Evolutionary conservation across 257 asterid species (phyloP), one percentile per base, ranked within the genome.

Genomic region (Rubia yunnanensis): DNA sequence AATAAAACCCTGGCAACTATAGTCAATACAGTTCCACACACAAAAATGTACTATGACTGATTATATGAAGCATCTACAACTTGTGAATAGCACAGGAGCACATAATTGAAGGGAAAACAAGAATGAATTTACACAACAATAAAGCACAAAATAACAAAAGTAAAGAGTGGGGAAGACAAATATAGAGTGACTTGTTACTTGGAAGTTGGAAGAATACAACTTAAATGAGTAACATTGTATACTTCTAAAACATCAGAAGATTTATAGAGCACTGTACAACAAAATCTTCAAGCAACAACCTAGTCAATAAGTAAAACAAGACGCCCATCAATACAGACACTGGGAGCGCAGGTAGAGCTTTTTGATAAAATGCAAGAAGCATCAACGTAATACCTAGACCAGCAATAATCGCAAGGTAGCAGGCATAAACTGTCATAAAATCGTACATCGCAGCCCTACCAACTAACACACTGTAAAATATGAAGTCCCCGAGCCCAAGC

Each of bases 381-480:
- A 86, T 63, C 68, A 94, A 80, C 63, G 97, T 88, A 55, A 88
- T 41, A 73, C 97, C 97, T 44, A 94, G 94, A 72, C 99, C 99
- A 53, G 97, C 94, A 64, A 94, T 76, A 72, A 94, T 82, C 4
- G 99, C 95, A 73, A 94, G 97, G 79, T 90, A 94, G 74, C 99
- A 88, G 0, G 99, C 99, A 73, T 94, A 94, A 49, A 90, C 96
- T 0, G 97, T 86, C 97, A 86, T 94, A 78, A 83, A 85, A 68
- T 94, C 97, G 50, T 88, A 90, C 96, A 90, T 90, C 18, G 99
- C 96, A 69, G 99, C 99, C 76, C 99, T 78, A 31, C 92, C 97
- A 23, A 90, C 97, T 61, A 94, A 76, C 14, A 94, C 99, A 24
- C 99, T 90, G 82, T 94, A 94, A 72, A 94, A 94, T 57, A 94